These are phyloP conservation scores for Arthroderma uncinatum DNA, from an alignment of 2,329 filamentous ascomycete species.

Conservation along the genomic window DNA sequence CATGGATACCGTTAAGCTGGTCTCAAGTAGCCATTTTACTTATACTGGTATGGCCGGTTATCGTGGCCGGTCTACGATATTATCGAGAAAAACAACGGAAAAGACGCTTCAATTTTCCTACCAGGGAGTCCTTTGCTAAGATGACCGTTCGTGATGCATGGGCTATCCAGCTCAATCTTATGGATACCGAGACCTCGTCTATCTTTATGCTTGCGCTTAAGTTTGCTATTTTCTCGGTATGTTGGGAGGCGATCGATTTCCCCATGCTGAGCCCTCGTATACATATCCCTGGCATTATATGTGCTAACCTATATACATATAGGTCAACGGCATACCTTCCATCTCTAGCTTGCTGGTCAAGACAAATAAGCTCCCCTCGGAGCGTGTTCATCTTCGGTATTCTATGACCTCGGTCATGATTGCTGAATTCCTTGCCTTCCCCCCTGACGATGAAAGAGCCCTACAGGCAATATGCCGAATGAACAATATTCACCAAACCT, in stretches of 20 bases:
- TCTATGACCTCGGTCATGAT: constrained; percentile 43
- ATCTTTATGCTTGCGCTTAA: constrained; percentile 41
- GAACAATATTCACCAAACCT: constrained; percentile 35
- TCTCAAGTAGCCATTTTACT: background rate
- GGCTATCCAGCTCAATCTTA: constrained; percentile 37
- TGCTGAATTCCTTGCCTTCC: constrained; percentile 32
- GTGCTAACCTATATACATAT: background rate
- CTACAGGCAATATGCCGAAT: constrained; percentile 43
- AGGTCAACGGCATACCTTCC: constrained; percentile 35
- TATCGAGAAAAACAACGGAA: constrained; percentile 11
- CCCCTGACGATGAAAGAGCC: constrained; percentile 27
- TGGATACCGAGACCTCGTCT: constrained; percentile 45
- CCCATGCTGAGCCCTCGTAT: background rate
- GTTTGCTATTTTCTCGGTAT: constrained; percentile 48
- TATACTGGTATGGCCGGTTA: background rate
- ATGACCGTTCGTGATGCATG: constrained; percentile 46
- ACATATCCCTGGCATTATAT: background rate
- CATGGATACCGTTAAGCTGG: background rate
- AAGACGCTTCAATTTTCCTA: constrained; percentile 35
- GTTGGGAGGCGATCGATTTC: constrained; percentile 4
- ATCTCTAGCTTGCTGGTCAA: constrained; percentile 41
- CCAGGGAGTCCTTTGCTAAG: constrained; percentile 33
- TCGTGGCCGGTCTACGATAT: constrained; percentile 2
- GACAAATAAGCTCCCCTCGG: constrained; percentile 39
- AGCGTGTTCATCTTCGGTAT: constrained; percentile 43